phyloP scores from a whole-genome alignment of 805 yeast genomes.

The Pichia cabralensis region DNA sequence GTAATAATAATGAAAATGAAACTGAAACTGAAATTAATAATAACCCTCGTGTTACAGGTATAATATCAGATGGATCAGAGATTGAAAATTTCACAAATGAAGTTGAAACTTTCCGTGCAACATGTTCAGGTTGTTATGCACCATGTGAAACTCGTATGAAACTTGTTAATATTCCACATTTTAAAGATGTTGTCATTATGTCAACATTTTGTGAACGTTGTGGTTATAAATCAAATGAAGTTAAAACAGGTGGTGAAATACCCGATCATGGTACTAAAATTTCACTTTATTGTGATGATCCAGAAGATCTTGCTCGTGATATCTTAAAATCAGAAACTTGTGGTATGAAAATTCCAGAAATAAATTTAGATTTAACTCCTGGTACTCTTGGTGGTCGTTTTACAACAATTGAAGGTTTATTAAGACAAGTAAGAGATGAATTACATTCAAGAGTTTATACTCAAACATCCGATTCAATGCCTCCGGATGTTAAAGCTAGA shows the following conservation, averaged over 20 bases:
- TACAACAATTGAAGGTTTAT: constrained; percentile 91
- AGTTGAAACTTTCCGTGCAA: constrained; percentile 85
- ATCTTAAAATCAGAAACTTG: constrained; percentile 92
- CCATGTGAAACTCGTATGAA: constrained; percentile 94
- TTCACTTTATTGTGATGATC: constrained; percentile 67
- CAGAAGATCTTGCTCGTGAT: constrained; percentile 90
- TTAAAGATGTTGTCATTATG: constrained; percentile 95
- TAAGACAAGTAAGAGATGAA: constrained; percentile 84
- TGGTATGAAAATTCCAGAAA: constrained; percentile 75
- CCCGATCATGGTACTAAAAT: constrained; percentile 77
- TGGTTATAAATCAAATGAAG: constrained; percentile 95
- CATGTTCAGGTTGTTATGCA: constrained; percentile 82
- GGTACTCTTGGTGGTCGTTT: constrained; percentile 98
- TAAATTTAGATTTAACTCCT: constrained; percentile 80
- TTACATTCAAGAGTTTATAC: constrained; percentile 75
- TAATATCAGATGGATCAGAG: constrained; percentile 61
- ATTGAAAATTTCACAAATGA: constrained; percentile 79
- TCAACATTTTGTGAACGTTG: constrained; percentile 86
- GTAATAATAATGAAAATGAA: constrained; percentile 25
- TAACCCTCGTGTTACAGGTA: constrained; percentile 42
- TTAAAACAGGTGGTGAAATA: constrained; percentile 95
- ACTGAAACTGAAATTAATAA: constrained; percentile 18
- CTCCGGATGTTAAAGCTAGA: constrained; percentile 57
- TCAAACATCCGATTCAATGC: constrained; percentile 89
- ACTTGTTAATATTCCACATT: constrained; percentile 92